Conservation (phyloP, 176 grass and related monocot genomes). For the Hyparrhenia diplandra region DNA sequence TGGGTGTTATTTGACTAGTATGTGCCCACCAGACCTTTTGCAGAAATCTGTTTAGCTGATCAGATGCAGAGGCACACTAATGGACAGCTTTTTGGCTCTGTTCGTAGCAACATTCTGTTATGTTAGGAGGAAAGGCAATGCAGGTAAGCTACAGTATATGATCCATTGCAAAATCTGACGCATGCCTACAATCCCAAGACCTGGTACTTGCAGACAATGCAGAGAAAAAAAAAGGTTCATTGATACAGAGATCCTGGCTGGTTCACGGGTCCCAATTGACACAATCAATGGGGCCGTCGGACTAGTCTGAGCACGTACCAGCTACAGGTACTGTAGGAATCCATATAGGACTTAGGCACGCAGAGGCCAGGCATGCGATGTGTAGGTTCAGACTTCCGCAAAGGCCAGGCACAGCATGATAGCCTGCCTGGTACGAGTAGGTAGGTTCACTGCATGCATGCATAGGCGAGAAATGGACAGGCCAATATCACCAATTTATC, state of each 20-base stretch:
- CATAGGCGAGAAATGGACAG: slow-evolving; percentile 17
- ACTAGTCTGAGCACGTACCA: slow-evolving; percentile 20
- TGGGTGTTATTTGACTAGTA: background rate
- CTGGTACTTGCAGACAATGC: slow-evolving; percentile 39
- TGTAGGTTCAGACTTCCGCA: slow-evolving; percentile 19
- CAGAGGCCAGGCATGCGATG: slow-evolving; percentile 12
- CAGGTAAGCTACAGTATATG: background rate
- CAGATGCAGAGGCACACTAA: background rate
- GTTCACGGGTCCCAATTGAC: slow-evolving; percentile 36
- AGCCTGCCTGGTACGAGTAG: background rate
- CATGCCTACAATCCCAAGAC: slow-evolving; percentile 47
- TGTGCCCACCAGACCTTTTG: slow-evolving; percentile 24
- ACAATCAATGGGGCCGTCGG: slow-evolving; percentile 16
- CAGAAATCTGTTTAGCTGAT: slow-evolving; percentile 26
- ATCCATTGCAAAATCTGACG: slow-evolving; percentile 34
- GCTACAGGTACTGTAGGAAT: background rate
- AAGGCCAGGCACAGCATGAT: slow-evolving; percentile 9
- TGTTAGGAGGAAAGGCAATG: slow-evolving; percentile 6
- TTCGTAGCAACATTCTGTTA: slow-evolving; percentile 39
- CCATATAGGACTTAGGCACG: background rate
- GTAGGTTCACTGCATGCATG: slow-evolving; percentile 31
- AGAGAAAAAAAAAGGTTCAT: slow-evolving; percentile 28
- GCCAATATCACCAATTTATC: background rate
- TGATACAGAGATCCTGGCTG: slow-evolving; percentile 50
- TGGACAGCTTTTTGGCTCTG: slow-evolving; percentile 30